These are phyloP conservation scores for Coemansia javaensis DNA, from an alignment of 192 early-diverging fungal genomes.

Conservation along the genomic window DNA sequence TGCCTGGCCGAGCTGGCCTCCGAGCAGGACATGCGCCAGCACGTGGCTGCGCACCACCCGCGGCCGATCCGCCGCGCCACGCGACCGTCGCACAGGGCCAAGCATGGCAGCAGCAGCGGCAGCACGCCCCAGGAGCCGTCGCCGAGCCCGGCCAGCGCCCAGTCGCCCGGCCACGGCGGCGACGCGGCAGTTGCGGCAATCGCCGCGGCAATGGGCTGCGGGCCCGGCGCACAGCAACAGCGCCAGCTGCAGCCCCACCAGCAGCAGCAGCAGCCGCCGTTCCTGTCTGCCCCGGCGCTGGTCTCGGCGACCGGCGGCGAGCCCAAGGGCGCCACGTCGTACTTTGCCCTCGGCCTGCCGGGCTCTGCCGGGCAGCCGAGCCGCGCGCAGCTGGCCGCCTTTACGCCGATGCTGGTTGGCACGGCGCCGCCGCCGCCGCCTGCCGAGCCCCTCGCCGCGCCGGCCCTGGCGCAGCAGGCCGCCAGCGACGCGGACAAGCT, in stretches of 20 bases:
- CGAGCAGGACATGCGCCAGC: conserved; percentile 33
- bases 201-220: conserved; percentile 7
- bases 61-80: conserved; percentile 40
- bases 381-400: conserved; percentile 2
- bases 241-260: neutral
- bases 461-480: neutral
- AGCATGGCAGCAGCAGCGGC: conserved; percentile 10
- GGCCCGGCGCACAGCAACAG: neutral
- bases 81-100: conserved; percentile 26
- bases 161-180: neutral
- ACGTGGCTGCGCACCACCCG: conserved; percentile 27
- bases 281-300: conserved; percentile 44
- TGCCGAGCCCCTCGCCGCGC: neutral
- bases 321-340: conserved; percentile 26
- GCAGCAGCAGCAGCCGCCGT: conserved; percentile 13
- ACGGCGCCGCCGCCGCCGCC: neutral
- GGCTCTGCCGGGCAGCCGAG: conserved; percentile 6
- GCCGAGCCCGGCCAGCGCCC: neutral
- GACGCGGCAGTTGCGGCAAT: neutral
- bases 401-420: conserved; percentile 10
- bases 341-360: conserved; percentile 26
- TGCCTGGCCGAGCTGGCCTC: conserved; percentile 22
- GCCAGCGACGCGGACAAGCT: conserved; percentile 1
- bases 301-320: conserved; percentile 37
- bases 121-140: conserved; percentile 9